Evolutionary conservation across 805 yeast species (phyloP).

Genomic region (Yarrowia phangngaensis): DNA sequence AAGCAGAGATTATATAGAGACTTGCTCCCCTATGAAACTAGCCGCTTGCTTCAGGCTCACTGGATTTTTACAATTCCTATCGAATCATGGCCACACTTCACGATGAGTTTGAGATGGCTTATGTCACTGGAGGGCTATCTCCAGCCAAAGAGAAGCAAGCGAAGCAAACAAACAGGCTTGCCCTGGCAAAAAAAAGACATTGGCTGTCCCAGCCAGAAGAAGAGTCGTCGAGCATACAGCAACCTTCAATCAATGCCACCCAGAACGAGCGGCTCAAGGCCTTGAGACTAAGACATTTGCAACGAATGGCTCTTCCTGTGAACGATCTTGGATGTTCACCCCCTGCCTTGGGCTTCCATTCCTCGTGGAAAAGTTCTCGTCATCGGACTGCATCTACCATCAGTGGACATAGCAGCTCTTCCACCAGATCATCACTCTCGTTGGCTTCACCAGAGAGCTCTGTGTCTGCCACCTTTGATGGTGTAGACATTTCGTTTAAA

Average conservation of each 20-base stretch:
- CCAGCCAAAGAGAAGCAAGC: neutral
- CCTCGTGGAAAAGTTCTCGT: slow-evolving; percentile 1
- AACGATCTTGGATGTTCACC: too few relatives aligned
- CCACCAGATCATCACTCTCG: slow-evolving; percentile 8
- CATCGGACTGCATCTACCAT: slow-evolving; percentile 3
- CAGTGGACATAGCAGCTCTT: slow-evolving; percentile 2
- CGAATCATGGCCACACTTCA: slow-evolving; percentile 11
- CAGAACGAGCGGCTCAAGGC: slow-evolving; percentile 26
- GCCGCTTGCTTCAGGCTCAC: too few relatives aligned
- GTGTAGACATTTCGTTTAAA: neutral
- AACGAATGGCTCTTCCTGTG: neutral
- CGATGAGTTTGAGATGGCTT: slow-evolving; percentile 21
- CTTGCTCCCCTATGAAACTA: too few relatives aligned
- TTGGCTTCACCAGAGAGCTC: slow-evolving; percentile 19
- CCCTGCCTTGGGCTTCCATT: neutral
- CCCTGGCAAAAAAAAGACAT: slow-evolving; percentile 17
- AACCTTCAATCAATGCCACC: slow-evolving; percentile 4
- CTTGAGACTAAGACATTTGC: slow-evolving; percentile 5
- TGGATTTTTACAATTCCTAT: too few relatives aligned
- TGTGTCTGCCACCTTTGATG: slow-evolving; percentile 13
- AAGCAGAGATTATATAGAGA: slow-evolving; percentile 11
- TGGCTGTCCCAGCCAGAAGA: neutral
- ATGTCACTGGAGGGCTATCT: slow-evolving; percentile 7
- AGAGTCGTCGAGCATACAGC: neutral
- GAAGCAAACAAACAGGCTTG: slow-evolving; percentile 14